phyloP scores from a whole-genome alignment of 2,329 filamentous ascomycete genomes.

The Metarhizium anisopliae region DNA sequence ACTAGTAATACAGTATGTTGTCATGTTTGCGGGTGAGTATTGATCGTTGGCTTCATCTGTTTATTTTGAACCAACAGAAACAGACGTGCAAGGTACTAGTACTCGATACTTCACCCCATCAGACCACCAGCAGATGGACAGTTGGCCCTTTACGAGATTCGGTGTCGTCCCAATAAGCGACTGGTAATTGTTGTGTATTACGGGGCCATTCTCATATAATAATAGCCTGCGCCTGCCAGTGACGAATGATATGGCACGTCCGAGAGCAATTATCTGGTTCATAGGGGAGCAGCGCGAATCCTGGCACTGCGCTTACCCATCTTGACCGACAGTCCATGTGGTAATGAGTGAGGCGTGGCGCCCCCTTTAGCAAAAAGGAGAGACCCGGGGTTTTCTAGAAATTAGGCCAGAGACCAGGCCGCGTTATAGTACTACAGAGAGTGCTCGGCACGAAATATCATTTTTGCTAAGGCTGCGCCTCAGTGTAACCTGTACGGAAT shows the following conservation, averaged over 20 bases:
- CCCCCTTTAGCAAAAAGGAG: not conserved
- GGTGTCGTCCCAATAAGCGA: not conserved
- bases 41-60: no score
- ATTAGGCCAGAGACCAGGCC: not conserved
- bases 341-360: not conserved
- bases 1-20: no score
- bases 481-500: no score
- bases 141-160: not conserved
- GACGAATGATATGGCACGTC: not conserved
- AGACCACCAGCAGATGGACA: not conserved
- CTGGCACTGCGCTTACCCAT: not conserved
- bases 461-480: no score
- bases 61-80: no score
- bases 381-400: not conserved
- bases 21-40: no score
- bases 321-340: not conserved
- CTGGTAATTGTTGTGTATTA: not conserved
- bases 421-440: not conserved
- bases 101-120: not conserved
- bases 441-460: no score
- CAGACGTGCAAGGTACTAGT: no score
- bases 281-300: not conserved
- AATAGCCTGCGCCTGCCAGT: not conserved
- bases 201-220: not conserved
- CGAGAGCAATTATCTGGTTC: not conserved